Percentiles rank a stretch among this genome's conserved stretches.
phyloP scores from a whole-genome alignment of 345 rosid genomes.

The Corchorus capsularis region DNA sequence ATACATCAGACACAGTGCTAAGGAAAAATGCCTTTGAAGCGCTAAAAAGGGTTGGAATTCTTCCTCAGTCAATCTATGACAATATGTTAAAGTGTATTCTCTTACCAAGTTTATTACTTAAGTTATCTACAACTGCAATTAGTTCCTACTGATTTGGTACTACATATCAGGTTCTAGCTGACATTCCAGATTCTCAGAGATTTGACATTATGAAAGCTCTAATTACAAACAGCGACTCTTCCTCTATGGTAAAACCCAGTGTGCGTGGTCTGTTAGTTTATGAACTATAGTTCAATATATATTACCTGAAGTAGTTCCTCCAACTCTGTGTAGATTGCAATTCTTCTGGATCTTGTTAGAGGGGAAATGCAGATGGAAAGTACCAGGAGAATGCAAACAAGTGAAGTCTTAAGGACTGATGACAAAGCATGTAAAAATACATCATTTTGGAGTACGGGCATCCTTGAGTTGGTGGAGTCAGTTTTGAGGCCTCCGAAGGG shows the following conservation, averaged over 20 bases:
- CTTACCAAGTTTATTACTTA: not conserved
- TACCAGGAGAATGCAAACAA: slow-evolving; percentile 22
- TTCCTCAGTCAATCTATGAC: not conserved
- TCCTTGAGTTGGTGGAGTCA: slow-evolving; percentile 68
- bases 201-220: slow-evolving; percentile 61
- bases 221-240: slow-evolving; percentile 54
- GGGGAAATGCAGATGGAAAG: slow-evolving; percentile 48
- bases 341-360: slow-evolving; percentile 77
- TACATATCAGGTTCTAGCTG: slow-evolving; percentile 66
- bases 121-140: not conserved
- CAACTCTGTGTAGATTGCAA: slow-evolving; percentile 57
- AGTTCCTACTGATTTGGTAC: slow-evolving; percentile 1
- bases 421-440: slow-evolving; percentile 27
- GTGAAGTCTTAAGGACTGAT: slow-evolving; percentile 26
- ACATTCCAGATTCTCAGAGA: slow-evolving; percentile 66
- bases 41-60: slow-evolving; percentile 60
- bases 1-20: slow-evolving; percentile 51
- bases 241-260: slow-evolving; percentile 74
- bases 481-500: slow-evolving; percentile 78
- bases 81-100: not conserved
- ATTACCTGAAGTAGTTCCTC: slow-evolving; percentile 19
- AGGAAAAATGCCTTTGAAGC: slow-evolving; percentile 76
- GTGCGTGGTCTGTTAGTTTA: slow-evolving; percentile 16
- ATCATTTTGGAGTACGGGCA: slow-evolving; percentile 45
- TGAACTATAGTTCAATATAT: not conserved